Percentiles rank a stretch among this genome's conserved stretches.
Conservation (phyloP, 73 alveolate species). For the Uronychia binucleata region DNA sequence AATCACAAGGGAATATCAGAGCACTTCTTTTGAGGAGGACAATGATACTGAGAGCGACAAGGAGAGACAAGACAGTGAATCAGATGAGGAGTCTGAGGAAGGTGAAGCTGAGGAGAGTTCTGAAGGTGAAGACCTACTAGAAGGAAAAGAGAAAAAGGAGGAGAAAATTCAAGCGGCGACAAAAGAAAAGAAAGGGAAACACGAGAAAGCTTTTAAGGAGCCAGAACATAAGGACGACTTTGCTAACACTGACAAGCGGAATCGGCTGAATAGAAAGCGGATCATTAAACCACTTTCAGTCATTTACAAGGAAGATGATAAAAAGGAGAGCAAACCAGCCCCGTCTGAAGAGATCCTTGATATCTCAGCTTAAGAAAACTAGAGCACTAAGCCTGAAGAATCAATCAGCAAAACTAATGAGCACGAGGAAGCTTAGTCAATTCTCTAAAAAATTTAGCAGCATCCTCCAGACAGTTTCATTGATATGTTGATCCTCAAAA, state of each 20-base stretch:
- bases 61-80: constrained; percentile 10
- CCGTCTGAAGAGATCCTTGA: constrained; percentile 16
- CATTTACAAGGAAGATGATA: constrained; percentile 14
- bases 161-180: constrained; percentile 12
- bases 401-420: constrained; percentile 36
- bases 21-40: constrained; percentile 68
- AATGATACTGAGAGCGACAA: constrained; percentile 52
- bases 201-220: neutral
- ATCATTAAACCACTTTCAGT: neutral
- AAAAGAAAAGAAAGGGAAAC: neutral
- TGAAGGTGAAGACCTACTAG: constrained; percentile 28
- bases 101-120: constrained; percentile 18
- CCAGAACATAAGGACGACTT: neutral
- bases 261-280: neutral
- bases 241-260: constrained; percentile 6
- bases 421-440: no score
- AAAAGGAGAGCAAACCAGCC: constrained; percentile 7
- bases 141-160: constrained; percentile 9
- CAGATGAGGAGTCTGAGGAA: constrained; percentile 23
- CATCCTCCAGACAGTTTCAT: constrained; percentile 43
- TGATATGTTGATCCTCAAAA: constrained; percentile 33
- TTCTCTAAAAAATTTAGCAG: no score
- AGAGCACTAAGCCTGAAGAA: constrained; percentile 23
- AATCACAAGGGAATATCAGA: constrained; percentile 16
- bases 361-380: constrained; percentile 20